phyloP scores from a whole-genome alignment of 306 rosid genomes.

The Prunus kanzakura region DNA sequence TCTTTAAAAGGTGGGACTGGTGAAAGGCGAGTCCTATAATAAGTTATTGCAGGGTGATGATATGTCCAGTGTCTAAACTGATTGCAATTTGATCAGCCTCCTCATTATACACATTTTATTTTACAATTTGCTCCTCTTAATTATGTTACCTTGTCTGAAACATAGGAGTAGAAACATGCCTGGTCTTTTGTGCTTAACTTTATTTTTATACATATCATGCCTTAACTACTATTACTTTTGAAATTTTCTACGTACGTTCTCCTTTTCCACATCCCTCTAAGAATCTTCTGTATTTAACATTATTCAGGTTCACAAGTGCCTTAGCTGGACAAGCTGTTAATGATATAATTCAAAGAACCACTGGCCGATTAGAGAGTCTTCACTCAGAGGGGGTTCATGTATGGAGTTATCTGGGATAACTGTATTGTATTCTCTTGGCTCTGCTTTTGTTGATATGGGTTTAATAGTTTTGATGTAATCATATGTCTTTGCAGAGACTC shows the following conservation, averaged over 20 bases:
- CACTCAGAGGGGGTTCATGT: conserved; percentile 99
- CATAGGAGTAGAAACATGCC: background rate
- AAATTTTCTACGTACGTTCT: background rate
- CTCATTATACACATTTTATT: background rate
- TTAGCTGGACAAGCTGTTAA: conserved; percentile 67
- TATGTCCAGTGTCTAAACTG: background rate
- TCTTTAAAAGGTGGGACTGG: background rate
- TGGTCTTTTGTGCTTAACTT: background rate
- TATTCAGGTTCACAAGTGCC: conserved; percentile 77
- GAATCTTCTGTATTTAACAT: conserved; percentile 6
- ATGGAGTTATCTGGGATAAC: conserved; percentile 28
- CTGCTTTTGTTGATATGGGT: background rate
- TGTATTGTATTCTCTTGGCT: background rate
- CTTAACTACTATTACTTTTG: background rate
- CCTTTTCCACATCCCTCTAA: background rate
- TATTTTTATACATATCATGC: background rate
- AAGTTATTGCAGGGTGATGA: background rate
- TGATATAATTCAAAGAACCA: conserved; percentile 80
- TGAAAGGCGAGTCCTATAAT: background rate
- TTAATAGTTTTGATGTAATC: conserved; percentile 9
- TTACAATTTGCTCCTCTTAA: background rate
- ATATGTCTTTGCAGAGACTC: conserved; percentile 70
- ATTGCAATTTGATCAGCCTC: background rate
- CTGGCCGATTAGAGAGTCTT: conserved; percentile 80
- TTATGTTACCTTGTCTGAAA: background rate